Evolutionary conservation across 2,329 filamentous ascomycete species (phyloP), one percentile per base, ranked within the genome.

Genomic region (Macrophomina phaseolina): DNA sequence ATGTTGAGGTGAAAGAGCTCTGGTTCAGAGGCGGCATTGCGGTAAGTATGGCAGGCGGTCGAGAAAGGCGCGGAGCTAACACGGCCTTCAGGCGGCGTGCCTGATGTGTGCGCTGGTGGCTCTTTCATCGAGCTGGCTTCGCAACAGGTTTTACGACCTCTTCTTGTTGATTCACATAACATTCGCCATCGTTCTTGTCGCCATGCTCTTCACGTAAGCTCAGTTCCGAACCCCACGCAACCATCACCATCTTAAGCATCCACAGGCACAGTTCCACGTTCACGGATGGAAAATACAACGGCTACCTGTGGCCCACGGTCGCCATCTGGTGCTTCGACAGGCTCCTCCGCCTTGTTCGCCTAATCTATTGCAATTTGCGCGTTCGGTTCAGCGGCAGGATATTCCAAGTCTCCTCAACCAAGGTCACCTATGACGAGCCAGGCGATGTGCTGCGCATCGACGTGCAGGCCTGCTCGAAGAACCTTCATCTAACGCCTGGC

Each of bases 201-300:
- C 82, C 38, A 81, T 81, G 0, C 84, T 87, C 80, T 83, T 84
- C 45, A 82, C 82, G 81, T 84, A 77, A 71, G 84, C 78, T 3
- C 32, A 3, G 7, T 61, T 14, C 30, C 28, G 16, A 28, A 1
- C 18, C 23, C 14, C 1, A 8, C 30, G 3, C 38, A n/a, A 30
- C 9, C 40, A 16, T n/a, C 18, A 14, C 16, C 23, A 23, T 23
- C 42, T 16, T 5, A 76, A 71, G 4, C 72, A 74, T 42, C 16
- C n/a, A 36, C 14, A 78, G 84, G 64, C 78, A 89, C 69, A 76
- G 86, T 67, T 77, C 86, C n/a, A 84, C 86, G 34, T 86, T 86
- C 67, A 45, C 42, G 9, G 73, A 77, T 5, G 81, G 81, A 23
- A 75, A 81, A 56, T 87, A 82, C 66, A 82, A 86, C 63, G 71